Evolutionary conservation across 2,329 filamentous ascomycete genomes (phyloP).

Genomic region (Ophiocordyceps camponoti-rufipedis): DNA sequence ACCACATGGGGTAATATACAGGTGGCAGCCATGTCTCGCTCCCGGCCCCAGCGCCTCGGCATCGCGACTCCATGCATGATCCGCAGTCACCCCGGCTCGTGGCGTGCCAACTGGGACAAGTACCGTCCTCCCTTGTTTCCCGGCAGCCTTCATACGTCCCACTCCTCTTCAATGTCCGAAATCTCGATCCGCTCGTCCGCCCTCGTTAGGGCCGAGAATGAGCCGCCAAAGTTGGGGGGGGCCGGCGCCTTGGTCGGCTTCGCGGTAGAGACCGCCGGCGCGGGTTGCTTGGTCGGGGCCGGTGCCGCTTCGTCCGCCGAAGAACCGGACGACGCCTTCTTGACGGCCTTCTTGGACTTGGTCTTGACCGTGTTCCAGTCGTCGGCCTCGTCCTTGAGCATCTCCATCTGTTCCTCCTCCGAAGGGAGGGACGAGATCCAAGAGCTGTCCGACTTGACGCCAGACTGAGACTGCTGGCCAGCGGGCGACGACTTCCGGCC

Average conservation of each 20-base stretch:
- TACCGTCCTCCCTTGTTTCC: not conserved
- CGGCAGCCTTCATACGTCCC: conserved; percentile 25
- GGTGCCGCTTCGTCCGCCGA: conserved; percentile 17
- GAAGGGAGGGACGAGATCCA: conserved; percentile 36
- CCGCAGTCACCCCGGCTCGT: not conserved
- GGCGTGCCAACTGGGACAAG: not conserved
- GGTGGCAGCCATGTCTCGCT: not conserved
- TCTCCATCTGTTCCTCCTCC: conserved; percentile 44
- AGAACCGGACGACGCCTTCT: conserved; percentile 14
- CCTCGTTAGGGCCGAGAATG: conserved; percentile 30
- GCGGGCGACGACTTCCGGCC: no score
- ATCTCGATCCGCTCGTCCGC: conserved; percentile 18
- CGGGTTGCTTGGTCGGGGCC: conserved; percentile 12
- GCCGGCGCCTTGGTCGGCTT: conserved; percentile 12
- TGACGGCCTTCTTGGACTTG: conserved; percentile 23
- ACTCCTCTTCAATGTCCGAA: conserved; percentile 25
- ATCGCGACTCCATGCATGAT: not conserved
- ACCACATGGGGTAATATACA: conserved; percentile 1
- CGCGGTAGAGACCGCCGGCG: conserved; percentile 4
- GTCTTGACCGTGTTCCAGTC: conserved; percentile 43
- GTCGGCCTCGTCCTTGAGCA: conserved; percentile 29
- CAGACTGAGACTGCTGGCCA: conserved; percentile 8
- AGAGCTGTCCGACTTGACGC: conserved; percentile 16
- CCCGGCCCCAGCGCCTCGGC: not conserved
- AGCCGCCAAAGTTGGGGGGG: conserved; percentile 21